These are phyloP conservation scores for Hydrangea macrophylla DNA, from an alignment of 148 eudicot genomes.

Conservation along the genomic window DNA sequence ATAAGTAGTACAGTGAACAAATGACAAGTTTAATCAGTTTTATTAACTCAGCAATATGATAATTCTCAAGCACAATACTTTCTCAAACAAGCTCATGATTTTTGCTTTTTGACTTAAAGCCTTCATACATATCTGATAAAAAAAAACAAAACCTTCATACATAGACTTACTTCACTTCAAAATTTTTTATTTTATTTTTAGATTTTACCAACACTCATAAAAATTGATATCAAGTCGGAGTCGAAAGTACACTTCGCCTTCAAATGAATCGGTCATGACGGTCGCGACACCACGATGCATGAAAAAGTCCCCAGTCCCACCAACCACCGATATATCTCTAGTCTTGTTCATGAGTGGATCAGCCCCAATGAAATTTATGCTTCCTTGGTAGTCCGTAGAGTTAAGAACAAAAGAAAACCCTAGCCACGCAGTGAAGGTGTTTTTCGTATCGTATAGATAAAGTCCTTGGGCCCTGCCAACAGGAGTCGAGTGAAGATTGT, in stretches of 20 bases:
- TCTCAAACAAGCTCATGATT: no score
- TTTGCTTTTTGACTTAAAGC: no score
- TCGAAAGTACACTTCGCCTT: conserved; percentile 34
- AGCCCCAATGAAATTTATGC: conserved; percentile 34
- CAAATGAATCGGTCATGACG: conserved; percentile 17
- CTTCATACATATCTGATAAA: no score
- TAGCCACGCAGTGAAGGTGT: conserved; percentile 35
- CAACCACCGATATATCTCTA: conserved; percentile 42
- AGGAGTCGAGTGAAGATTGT: conserved; percentile 21
- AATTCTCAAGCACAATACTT: no score
- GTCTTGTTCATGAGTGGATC: conserved; percentile 28
- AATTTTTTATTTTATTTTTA: no score
- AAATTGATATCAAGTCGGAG: conserved; percentile 39
- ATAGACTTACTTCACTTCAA: no score
- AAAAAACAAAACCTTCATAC: no score
- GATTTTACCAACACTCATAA: conserved; percentile 38
- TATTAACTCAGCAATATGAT: no score
- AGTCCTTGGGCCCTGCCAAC: conserved; percentile 43
- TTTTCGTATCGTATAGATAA: conserved; percentile 38
- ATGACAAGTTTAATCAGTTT: no score
- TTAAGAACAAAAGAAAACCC: conserved; percentile 30
- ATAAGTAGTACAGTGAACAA: no score
- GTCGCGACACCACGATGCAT: conserved; percentile 41
- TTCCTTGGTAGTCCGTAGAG: conserved; percentile 29
- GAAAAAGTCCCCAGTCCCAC: conserved; percentile 50